A percentile compares a stretch with the other conserved stretches of the same genome.
phyloP scores from a whole-genome alignment of 805 yeast genomes.

The Danielia reshetovae region DNA sequence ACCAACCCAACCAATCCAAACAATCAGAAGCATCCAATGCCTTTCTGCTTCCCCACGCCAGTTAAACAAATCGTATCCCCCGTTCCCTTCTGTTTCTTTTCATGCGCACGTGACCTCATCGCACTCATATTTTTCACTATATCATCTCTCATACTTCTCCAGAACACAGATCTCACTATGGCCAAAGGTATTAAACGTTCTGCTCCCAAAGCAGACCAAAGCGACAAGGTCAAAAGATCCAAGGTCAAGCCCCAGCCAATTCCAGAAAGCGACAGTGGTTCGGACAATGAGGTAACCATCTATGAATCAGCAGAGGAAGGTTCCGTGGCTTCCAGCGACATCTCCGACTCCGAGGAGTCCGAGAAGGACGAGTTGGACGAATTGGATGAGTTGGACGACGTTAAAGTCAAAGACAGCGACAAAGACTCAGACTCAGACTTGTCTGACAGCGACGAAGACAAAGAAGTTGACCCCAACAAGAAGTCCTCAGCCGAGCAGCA shows the following conservation, averaged over 20 bases:
- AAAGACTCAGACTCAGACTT: constrained; percentile 24
- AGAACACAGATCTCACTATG: constrained; percentile 6
- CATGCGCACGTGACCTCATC: constrained; percentile 17
- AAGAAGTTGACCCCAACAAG: constrained; percentile 38
- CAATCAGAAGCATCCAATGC: too few species aligned
- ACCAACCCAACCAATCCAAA: too few species aligned
- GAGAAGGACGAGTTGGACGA: constrained; percentile 8
- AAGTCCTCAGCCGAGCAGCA: constrained; percentile 63
- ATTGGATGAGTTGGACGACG: constrained; percentile 20
- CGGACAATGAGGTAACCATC: constrained; percentile 18
- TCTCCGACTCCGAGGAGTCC: constrained; percentile 9
- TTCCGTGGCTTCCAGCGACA: constrained; percentile 15
- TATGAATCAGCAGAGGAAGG: constrained; percentile 18
- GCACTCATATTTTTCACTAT: constrained; percentile 15
- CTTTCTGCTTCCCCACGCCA: too few species aligned
- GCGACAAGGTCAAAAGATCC: constrained; percentile 20
- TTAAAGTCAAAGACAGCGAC: constrained; percentile 17
- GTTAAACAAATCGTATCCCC: too few species aligned
- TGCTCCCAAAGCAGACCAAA: constrained; percentile 14
- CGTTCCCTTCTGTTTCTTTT: not conserved
- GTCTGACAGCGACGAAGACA: constrained; percentile 7
- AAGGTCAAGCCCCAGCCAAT: constrained; percentile 19
- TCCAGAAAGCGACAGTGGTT: constrained; percentile 18
- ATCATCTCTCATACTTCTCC: constrained; percentile 1
- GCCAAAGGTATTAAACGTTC: constrained; percentile 32